Percentiles rank a stretch among this genome's conserved stretches.
These are phyloP conservation scores for Clonostachys solani DNA, from an alignment of 2,329 filamentous ascomycete species.

Conservation along the genomic window DNA sequence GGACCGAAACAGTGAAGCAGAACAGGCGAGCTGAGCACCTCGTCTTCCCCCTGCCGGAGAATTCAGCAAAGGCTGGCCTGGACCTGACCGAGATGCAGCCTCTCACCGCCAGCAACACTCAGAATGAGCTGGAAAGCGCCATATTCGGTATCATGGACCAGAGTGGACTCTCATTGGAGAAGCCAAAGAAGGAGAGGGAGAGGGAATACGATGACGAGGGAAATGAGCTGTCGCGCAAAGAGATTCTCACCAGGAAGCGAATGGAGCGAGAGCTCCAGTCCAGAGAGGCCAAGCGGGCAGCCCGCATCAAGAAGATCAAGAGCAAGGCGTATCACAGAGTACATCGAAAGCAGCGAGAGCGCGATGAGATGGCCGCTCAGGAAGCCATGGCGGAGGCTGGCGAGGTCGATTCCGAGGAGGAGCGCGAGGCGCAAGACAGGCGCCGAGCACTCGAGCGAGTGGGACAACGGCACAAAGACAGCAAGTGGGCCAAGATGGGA, in stretches of 20 bases:
- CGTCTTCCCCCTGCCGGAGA: constrained; percentile 78
- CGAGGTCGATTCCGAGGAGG: constrained; percentile 60
- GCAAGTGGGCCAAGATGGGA: constrained; percentile 86
- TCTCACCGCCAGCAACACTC: constrained; percentile 54
- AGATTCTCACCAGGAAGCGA: constrained; percentile 69
- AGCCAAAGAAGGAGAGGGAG: constrained; percentile 42
- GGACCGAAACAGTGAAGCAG: constrained; percentile 92
- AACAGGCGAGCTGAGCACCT: constrained; percentile 91
- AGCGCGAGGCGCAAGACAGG: constrained; percentile 63
- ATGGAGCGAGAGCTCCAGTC: constrained; percentile 81
- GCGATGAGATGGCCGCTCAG: constrained; percentile 47
- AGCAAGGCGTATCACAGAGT: constrained; percentile 91
- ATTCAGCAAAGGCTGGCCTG: constrained; percentile 56
- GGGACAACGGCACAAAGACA: constrained; percentile 79
- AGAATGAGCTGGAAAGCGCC: constrained; percentile 78
- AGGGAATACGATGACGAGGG: constrained; percentile 65
- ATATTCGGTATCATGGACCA: constrained; percentile 89
- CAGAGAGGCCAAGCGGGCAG: constrained; percentile 81
- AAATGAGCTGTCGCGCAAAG: constrained; percentile 67
- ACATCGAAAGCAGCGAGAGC: constrained; percentile 69
- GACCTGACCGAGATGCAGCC: constrained; percentile 62
- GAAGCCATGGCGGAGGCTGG: constrained; percentile 52
- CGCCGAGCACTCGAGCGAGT: constrained; percentile 79
- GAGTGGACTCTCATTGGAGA: constrained; percentile 65
- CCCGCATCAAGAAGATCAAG: constrained; percentile 98